phyloP scores from a whole-genome alignment of 495 filamentous ascomycete species.

The Usnea hakonensis region DNA sequence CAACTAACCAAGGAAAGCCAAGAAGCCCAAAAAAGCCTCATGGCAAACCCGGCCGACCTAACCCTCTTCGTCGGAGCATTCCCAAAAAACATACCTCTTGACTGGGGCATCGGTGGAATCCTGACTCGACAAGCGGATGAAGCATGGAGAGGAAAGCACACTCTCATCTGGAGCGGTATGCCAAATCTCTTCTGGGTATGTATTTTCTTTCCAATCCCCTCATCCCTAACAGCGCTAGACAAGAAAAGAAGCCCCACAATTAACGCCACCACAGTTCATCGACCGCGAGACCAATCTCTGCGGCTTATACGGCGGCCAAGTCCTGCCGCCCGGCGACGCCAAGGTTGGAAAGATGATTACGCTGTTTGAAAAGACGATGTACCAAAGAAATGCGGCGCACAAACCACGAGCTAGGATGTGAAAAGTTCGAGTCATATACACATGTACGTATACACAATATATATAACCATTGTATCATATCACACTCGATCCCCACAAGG shows the following conservation, averaged over 20 bases:
- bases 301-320: conserved; percentile 1
- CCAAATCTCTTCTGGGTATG: conserved; percentile 7
- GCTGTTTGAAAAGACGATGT: conserved; percentile 7
- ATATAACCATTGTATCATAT: too few species aligned
- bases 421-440: too few species aligned
- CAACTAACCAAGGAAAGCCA: conserved; percentile 12
- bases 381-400: not conserved
- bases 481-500: too few species aligned
- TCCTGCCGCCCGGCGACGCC: not conserved
- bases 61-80: not conserved
- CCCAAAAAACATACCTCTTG: not conserved
- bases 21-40: conserved; percentile 1
- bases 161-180: conserved; percentile 9
- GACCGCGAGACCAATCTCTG: conserved; percentile 6
- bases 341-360: conserved; percentile 3
- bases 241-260: not conserved
- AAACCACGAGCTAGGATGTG: not conserved
- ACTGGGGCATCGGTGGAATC: conserved; percentile 6
- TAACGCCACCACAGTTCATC: not conserved
- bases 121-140: not conserved
- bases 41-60: not conserved
- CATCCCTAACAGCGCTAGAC: not conserved
- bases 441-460: too few species aligned
- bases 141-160: not conserved
- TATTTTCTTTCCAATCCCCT: not conserved